Base-by-base conservation (phyloP, 208 protist genomes). In the Leishmania aethiopica region DNA sequence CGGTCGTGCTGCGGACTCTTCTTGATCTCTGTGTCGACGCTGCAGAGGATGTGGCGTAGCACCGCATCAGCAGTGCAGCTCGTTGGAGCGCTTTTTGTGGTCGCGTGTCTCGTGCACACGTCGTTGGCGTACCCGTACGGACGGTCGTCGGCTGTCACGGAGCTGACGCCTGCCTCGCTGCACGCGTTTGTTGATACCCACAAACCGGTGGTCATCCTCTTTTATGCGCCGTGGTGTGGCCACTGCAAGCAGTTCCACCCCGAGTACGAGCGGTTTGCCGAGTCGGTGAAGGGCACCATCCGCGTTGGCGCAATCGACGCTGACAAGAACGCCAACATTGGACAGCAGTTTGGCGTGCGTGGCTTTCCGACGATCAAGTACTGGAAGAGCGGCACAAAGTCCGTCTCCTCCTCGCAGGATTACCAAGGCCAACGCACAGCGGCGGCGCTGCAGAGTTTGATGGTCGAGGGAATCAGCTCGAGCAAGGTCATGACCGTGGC, bases 151-250 rank as follows among this genome's bases (percentile, higher is more conserved):
- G 90, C 81, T 47, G 94, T 98, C 7, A 90, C 84, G 37, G 92
- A 97, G 86, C 88, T 98, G 57, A 96, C 88, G 1, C 89, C 92
- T 1, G 69, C 83, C 3, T 93, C 84, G 7, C 84, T 98, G 37
- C 57, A 73, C 42, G 32, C n/a, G 0, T 98, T 97, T 81, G 75
- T 97, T 1, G 81, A 91, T n/a, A 89, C 94, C 3, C 96, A 98
- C 89, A 98, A 98, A 79, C 96, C 96, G 10, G 93, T 96, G 1
- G 90, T 96, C 35, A 77, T 98, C 47, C 90, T 98, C 80, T 99
- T 99, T 80, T 99, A 99, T 80, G 96, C 96, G 35, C 96, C 97
- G 78, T 99, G 98, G 98, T 99, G 98, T 82, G 97, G 97, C 22
- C 98, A 99, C 90, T 99, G 98, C 94, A 97, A 97, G 80, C 84